Conservation (phyloP, 2,329 filamentous ascomycete genomes). For the Escovopsis sp. region DNA sequence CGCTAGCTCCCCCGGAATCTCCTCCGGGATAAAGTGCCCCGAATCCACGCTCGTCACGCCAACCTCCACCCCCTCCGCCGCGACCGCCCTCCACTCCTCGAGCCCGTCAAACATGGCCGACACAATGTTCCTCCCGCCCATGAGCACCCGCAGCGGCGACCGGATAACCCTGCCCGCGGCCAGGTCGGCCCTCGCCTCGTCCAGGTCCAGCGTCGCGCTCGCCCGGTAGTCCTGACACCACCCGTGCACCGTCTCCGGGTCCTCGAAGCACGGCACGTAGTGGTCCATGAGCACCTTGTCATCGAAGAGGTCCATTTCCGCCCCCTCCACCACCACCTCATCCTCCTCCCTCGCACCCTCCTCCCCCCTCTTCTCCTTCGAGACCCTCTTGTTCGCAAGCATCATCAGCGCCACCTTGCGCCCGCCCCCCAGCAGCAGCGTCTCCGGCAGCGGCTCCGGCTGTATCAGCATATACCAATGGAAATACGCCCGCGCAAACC, state of each 20-base stretch:
- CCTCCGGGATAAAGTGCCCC: constrained; percentile 37
- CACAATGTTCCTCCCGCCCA: constrained; percentile 33
- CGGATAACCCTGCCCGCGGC: constrained; percentile 26
- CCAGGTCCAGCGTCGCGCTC: constrained; percentile 35
- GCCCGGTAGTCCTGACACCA: constrained; percentile 45
- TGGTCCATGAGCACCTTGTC: constrained; percentile 21
- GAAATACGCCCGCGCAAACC: constrained; percentile 35
- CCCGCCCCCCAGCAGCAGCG: constrained; percentile 24
- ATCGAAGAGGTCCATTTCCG: constrained; percentile 13
- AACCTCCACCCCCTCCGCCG: constrained; percentile 19
- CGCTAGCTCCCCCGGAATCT: constrained; percentile 32
- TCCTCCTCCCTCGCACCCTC: constrained; percentile 30
- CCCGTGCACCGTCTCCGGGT: constrained; percentile 27
- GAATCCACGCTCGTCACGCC: constrained; percentile 28
- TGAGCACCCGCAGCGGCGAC: constrained; percentile 34
- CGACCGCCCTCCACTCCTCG: constrained; percentile 35
- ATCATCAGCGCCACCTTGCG: constrained; percentile 27
- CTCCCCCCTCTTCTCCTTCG: constrained; percentile 19
- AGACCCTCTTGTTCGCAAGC: constrained; percentile 16
- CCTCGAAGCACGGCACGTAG: constrained; percentile 27
- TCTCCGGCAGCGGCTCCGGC: constrained; percentile 33
- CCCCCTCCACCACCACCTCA: constrained; percentile 24
- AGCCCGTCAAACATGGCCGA: constrained; percentile 34
- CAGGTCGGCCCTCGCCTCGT: constrained; percentile 32
- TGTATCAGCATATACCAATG: constrained; percentile 48